phyloP scores from a whole-genome alignment of 108 stramenopile genomes.

The Cylindrotheca fusiformis region DNA sequence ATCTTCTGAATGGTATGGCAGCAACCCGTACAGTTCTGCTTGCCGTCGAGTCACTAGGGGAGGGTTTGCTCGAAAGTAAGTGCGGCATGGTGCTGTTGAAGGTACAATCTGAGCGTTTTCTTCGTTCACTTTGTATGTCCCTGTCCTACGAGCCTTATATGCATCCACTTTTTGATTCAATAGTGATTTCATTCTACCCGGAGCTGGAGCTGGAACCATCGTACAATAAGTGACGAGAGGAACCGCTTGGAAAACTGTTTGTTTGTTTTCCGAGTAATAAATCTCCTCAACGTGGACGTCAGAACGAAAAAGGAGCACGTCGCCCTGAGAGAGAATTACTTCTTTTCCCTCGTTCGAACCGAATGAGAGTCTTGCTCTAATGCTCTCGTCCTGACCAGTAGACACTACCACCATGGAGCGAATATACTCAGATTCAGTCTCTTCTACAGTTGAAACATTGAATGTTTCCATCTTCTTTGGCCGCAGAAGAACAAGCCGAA shows the following conservation, averaged over 20 bases:
- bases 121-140: constrained; percentile 41
- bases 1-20: constrained; percentile 39
- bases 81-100: constrained; percentile 15
- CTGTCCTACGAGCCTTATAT: constrained; percentile 56
- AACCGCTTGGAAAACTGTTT: not conserved
- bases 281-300: constrained; percentile 20
- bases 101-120: constrained; percentile 24
- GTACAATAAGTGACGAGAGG: constrained; percentile 6
- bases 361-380: not conserved
- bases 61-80: constrained; percentile 51
- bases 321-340: constrained; percentile 28
- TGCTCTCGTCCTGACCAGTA: not conserved
- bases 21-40: constrained; percentile 66
- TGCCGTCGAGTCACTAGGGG: constrained; percentile 45
- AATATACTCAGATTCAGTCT: not conserved
- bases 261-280: not conserved
- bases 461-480: not conserved
- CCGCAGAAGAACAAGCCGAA: constrained; percentile 20
- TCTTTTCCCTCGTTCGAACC: not conserved
- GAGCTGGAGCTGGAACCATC: constrained; percentile 4
- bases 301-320: constrained; percentile 71
- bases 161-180: constrained; percentile 39
- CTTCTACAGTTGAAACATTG: not conserved
- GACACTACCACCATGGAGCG: constrained; percentile 5
- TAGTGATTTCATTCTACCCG: not conserved